These are phyloP conservation scores for Fusarium sp. DNA, from an alignment of 2,329 filamentous ascomycete genomes.

Conservation along the genomic window DNA sequence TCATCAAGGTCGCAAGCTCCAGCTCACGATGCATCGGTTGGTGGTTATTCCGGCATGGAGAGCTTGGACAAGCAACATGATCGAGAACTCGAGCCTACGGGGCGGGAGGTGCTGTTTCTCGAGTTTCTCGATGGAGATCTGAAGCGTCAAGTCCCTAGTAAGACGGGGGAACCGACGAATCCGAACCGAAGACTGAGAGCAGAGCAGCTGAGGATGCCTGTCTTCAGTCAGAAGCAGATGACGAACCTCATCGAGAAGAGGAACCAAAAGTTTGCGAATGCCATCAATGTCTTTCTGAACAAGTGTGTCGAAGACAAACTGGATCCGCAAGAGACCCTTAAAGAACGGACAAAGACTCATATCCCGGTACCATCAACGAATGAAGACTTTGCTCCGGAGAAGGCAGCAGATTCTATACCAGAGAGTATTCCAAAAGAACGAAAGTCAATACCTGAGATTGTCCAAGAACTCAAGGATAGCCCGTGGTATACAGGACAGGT, in stretches of 20 bases:
- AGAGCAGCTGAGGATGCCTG: slow-evolving; percentile 88
- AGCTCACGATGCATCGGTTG: slow-evolving; percentile 64
- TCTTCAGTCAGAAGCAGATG: slow-evolving; percentile 94
- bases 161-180: slow-evolving; percentile 74
- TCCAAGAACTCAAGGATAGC: slow-evolving; percentile 79
- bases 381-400: slow-evolving; percentile 43
- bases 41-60: slow-evolving; percentile 61
- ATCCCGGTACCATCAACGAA: slow-evolving; percentile 67
- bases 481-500: slow-evolving; percentile 94
- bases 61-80: slow-evolving; percentile 46
- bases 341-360: slow-evolving; percentile 63
- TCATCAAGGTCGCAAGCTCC: slow-evolving; percentile 60
- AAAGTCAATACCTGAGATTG: slow-evolving; percentile 81
- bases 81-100: slow-evolving; percentile 39
- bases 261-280: slow-evolving; percentile 80
- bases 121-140: slow-evolving; percentile 93
- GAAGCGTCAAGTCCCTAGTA: slow-evolving; percentile 76
- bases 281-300: slow-evolving; percentile 79
- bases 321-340: slow-evolving; percentile 73
- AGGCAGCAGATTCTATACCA: slow-evolving; percentile 61
- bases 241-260: slow-evolving; percentile 86
- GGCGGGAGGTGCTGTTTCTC: slow-evolving; percentile 80
- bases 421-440: slow-evolving; percentile 79
- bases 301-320: slow-evolving; percentile 68
- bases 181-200: slow-evolving; percentile 72